These are phyloP conservation scores for Immersiporthe knoxdaviesiana DNA, from an alignment of 2,329 filamentous ascomycete species.

Conservation along the genomic window DNA sequence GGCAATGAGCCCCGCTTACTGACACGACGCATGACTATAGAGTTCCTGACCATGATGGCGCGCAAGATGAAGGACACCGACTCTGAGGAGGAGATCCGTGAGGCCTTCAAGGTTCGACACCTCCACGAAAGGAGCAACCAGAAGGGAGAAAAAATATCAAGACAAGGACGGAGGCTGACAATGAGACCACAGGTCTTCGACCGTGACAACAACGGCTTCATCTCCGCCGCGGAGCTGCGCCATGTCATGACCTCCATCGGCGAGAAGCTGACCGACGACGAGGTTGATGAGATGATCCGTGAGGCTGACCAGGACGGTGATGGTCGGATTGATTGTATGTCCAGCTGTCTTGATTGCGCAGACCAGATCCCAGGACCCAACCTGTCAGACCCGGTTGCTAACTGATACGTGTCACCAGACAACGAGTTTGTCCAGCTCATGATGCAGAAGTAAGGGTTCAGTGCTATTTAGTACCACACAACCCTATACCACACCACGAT, in stretches of 20 bases:
- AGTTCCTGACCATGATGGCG: constrained; percentile 93
- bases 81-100: constrained; percentile 87
- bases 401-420: constrained; percentile 53
- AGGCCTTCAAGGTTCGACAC: constrained; percentile 75
- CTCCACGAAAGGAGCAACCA: neutral
- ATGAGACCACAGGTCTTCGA: constrained; percentile 68
- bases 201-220: constrained; percentile 90
- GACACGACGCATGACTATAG: constrained; percentile 47
- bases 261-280: constrained; percentile 87
- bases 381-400: constrained; percentile 33
- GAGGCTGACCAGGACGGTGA: constrained; percentile 90
- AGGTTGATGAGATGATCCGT: constrained; percentile 92
- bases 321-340: constrained; percentile 83
- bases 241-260: constrained; percentile 93
- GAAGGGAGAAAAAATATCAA: neutral
- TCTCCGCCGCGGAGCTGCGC: constrained; percentile 83
- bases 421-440: constrained; percentile 94
- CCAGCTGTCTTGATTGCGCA: neutral
- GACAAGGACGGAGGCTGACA: constrained; percentile 31
- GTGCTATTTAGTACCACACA: constrained; percentile 12
- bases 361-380: neutral
- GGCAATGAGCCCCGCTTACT: constrained; percentile 9
- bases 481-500: constrained; percentile 24
- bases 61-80: constrained; percentile 95
- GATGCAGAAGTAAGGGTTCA: constrained; percentile 80